phyloP scores from a whole-genome alignment of 306 rosid species.

The Elaeagnus macrophylla region DNA sequence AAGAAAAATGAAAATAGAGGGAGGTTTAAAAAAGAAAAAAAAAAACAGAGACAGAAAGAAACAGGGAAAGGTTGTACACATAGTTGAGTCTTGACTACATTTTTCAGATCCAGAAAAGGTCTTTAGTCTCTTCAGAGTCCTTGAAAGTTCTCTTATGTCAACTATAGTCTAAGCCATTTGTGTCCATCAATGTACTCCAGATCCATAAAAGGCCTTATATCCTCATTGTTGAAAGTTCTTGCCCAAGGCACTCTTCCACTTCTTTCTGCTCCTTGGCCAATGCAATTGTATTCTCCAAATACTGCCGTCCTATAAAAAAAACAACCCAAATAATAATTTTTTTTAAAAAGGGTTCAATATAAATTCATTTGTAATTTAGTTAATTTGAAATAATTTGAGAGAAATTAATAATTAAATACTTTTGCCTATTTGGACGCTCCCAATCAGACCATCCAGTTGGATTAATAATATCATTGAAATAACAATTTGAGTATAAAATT shows the following conservation, averaged over 20 bases:
- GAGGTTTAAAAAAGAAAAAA: no score
- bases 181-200: constrained; percentile 55
- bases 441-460: constrained; percentile 79
- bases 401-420: constrained; percentile 24
- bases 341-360: background rate
- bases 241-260: constrained; percentile 60
- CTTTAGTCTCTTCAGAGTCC: no score
- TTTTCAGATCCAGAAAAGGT: no score
- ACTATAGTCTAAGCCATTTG: constrained; percentile 64
- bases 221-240: constrained; percentile 38
- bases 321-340: background rate
- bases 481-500: constrained; percentile 51
- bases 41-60: no score
- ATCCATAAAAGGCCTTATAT: constrained; percentile 51
- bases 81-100: no score
- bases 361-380: background rate
- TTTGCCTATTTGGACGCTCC: constrained; percentile 59
- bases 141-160: no score
- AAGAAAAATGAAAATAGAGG: no score
- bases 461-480: constrained; percentile 42
- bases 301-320: constrained; percentile 55
- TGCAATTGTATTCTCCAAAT: constrained; percentile 62
- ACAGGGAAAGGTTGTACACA: no score
- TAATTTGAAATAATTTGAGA: background rate
- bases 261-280: constrained; percentile 59